Percentiles rank a stretch among this genome's conserved stretches.
Evolutionary conservation across 306 rosid species (phyloP).

Genomic region (Trifolium subterraneum): DNA sequence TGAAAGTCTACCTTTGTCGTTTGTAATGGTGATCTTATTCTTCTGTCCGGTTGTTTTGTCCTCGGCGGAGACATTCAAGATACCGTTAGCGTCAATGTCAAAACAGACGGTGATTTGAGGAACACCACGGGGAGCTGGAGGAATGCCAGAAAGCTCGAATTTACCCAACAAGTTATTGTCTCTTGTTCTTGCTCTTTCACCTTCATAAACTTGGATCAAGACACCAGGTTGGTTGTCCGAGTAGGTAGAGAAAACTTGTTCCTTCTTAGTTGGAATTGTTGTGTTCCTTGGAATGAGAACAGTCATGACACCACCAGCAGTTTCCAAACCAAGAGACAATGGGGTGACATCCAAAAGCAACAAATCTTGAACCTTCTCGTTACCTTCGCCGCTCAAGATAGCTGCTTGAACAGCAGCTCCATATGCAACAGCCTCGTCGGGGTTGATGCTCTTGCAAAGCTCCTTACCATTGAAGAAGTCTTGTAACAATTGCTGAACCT

Average conservation of each 20-base stretch:
- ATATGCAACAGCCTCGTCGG: constrained; percentile 79
- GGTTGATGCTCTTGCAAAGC: constrained; percentile 78
- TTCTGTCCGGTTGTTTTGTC: constrained; percentile 60
- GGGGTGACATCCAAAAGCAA: constrained; percentile 72
- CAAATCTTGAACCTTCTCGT: constrained; percentile 68
- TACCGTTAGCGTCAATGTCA: constrained; percentile 72
- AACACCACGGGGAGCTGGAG: constrained; percentile 68
- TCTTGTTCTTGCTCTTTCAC: constrained; percentile 60
- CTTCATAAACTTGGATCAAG: constrained; percentile 64
- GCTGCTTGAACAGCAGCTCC: constrained; percentile 84
- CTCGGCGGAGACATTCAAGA: constrained; percentile 65
- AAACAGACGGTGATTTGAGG: constrained; percentile 66
- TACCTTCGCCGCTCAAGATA: constrained; percentile 69
- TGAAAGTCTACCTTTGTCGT: constrained; percentile 61
- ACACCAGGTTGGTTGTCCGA: constrained; percentile 70
- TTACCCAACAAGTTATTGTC: constrained; percentile 69
- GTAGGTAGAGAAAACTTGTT: constrained; percentile 70
- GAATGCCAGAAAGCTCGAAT: constrained; percentile 60
- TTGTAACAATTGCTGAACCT: constrained; percentile 71
- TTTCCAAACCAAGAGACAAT: constrained; percentile 61
- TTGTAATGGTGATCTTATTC: constrained; percentile 65
- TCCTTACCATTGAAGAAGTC: constrained; percentile 76
- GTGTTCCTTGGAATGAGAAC: constrained; percentile 73
- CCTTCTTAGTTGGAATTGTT: constrained; percentile 73
- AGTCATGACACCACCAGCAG: constrained; percentile 70